phyloP scores from a whole-genome alignment of 805 yeast genomes.

The Hanseniaspora taiwanica region DNA sequence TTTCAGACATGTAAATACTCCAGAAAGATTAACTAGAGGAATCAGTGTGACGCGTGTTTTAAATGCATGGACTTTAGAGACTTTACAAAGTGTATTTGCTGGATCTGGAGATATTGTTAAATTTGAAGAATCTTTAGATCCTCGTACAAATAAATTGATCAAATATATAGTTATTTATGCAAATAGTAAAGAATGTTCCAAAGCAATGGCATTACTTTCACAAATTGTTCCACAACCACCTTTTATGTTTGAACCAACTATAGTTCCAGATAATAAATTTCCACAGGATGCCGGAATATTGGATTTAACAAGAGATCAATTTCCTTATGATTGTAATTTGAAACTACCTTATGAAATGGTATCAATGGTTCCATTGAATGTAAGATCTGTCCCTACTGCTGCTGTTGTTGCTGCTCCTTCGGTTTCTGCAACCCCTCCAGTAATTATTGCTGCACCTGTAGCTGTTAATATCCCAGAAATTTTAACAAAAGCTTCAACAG shows the following conservation, averaged over 20 bases:
- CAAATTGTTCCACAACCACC: conserved; percentile 2
- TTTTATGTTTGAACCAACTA: conserved; percentile 2
- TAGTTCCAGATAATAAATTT: conserved; percentile 5
- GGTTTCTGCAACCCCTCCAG: not conserved
- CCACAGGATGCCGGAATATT: conserved; percentile 6
- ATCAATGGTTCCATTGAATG: conserved; percentile 20
- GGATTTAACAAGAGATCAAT: conserved; percentile 19
- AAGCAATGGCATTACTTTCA: conserved; percentile 1
- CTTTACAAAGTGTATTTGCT: conserved; percentile 49
- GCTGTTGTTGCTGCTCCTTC: not conserved
- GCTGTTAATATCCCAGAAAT: conserved; percentile 30
- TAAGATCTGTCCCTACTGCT: not conserved
- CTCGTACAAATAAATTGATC: conserved; percentile 4
- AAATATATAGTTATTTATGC: conserved; percentile 2
- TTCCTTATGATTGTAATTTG: conserved; percentile 19
- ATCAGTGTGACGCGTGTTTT: conserved; percentile 36
- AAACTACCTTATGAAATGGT: conserved; percentile 25
- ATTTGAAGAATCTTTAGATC: conserved; percentile 27
- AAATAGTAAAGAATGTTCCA: conserved; percentile 3
- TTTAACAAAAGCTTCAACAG: conserved; percentile 39
- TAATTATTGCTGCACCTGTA: not conserved
- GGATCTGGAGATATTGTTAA: conserved; percentile 64
- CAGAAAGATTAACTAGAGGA: conserved; percentile 19
- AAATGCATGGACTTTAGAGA: conserved; percentile 55
- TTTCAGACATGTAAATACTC: conserved; percentile 21